Evolutionary conservation across 768 basidiomycete species (phyloP).

Genomic region (Russula compacta): DNA sequence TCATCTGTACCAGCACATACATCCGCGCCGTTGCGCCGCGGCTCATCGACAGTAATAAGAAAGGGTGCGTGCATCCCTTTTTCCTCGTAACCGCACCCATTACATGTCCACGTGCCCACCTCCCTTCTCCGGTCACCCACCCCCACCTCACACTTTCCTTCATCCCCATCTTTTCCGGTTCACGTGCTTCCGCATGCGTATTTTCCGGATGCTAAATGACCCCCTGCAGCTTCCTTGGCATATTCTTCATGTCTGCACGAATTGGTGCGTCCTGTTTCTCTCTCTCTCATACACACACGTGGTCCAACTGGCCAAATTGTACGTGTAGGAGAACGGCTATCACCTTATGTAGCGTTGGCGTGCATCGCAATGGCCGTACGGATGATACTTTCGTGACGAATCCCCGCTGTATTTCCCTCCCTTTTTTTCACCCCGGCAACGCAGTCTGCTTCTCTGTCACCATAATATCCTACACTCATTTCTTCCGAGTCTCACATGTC

Average conservation of each 20-base stretch:
- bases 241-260: conserved; percentile 93
- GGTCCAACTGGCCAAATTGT: not conserved
- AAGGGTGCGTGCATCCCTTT: conserved; percentile 62
- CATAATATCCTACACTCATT: not conserved
- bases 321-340: conserved; percentile 76
- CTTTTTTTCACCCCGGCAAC: not conserved
- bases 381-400: conserved; percentile 39
- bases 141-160: not conserved
- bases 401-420: not conserved
- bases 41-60: conserved; percentile 86
- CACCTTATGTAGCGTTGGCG: conserved; percentile 90
- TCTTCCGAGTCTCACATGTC: too few relatives aligned
- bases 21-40: conserved; percentile 83
- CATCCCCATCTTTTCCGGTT: not conserved
- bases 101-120: not conserved
- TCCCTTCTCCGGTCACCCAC: not conserved
- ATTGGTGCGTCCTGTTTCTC: conserved; percentile 58
- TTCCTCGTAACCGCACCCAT: too few relatives aligned
- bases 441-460: not conserved
- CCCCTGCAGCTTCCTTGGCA: conserved; percentile 69
- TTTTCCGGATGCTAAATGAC: not conserved
- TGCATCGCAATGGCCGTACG: conserved; percentile 89
- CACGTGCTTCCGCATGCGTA: not conserved
- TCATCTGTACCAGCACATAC: conserved; percentile 97
- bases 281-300: not conserved